Evolutionary conservation across 768 basidiomycete genomes (phyloP).

Genomic region (Kwoniella dejecticola): DNA sequence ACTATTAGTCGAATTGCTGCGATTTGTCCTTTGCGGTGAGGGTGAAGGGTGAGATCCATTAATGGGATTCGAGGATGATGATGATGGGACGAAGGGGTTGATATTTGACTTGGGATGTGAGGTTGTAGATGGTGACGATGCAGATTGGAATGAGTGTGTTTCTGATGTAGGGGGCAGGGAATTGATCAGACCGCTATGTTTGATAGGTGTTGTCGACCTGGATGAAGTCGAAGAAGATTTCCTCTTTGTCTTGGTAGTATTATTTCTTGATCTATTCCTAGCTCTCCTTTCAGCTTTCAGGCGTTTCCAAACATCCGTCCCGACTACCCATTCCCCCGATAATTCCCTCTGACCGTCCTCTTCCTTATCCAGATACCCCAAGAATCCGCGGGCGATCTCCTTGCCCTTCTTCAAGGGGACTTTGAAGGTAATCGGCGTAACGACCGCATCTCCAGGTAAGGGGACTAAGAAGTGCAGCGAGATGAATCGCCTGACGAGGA

Average conservation of each 20-base stretch:
- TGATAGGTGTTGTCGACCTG: neutral
- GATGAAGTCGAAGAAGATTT: neutral
- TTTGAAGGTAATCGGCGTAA: conserved; percentile 89
- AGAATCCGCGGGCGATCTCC: conserved; percentile 63
- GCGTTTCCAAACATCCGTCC: conserved; percentile 82
- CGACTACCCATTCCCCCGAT: conserved; percentile 96
- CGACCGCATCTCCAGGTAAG: conserved; percentile 85
- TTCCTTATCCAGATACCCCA: conserved; percentile 66
- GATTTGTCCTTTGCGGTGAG: neutral
- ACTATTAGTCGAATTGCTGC: conserved; percentile 2
- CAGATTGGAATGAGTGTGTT: no score
- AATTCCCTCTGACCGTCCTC: conserved; percentile 81
- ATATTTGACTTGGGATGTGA: no score
- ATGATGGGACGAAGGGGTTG: no score
- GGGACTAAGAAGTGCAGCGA: conserved; percentile 78
- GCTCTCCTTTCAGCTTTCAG: conserved; percentile 75
- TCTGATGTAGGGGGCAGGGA: neutral
- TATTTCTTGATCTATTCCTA: neutral
- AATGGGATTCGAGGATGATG: neutral
- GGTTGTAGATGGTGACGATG: no score
- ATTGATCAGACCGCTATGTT: neutral
- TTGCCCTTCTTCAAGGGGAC: conserved; percentile 64
- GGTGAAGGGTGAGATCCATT: neutral
- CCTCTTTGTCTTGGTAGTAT: neutral
- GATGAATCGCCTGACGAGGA: conserved; percentile 68